Evolutionary conservation across 768 basidiomycete genomes (phyloP).

Genomic region (Cubamyces lactineus): DNA sequence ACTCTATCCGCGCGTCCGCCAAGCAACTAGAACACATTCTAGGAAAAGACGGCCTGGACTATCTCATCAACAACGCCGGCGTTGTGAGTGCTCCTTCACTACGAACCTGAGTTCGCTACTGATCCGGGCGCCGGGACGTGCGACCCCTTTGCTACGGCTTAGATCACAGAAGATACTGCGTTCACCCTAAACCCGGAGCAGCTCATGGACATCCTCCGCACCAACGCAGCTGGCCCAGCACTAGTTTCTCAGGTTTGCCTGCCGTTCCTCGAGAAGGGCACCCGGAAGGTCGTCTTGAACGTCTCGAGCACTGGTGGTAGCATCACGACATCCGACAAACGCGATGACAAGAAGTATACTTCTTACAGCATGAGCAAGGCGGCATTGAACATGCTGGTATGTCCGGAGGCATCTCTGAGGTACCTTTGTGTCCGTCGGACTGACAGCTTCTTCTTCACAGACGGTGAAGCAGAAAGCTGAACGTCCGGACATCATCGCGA

Average conservation of each 20-base stretch:
- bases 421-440: too few relatives aligned
- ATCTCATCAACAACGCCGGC: slow-evolving; percentile 44
- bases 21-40: slow-evolving; percentile 32
- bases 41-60: slow-evolving; percentile 39
- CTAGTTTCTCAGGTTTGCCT: slow-evolving; percentile 37
- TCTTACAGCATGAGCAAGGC: slow-evolving; percentile 20
- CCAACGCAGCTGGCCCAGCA: slow-evolving; percentile 42
- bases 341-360: background rate
- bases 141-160: background rate
- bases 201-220: slow-evolving; percentile 31
- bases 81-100: slow-evolving; percentile 31
- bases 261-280: slow-evolving; percentile 37
- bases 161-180: slow-evolving; percentile 36
- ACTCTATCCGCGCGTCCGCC: slow-evolving; percentile 32
- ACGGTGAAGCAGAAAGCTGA: slow-evolving; percentile 18
- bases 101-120: background rate
- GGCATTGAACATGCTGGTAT: slow-evolving; percentile 32
- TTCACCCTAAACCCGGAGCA: slow-evolving; percentile 33
- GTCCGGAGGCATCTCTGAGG: background rate
- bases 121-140: background rate
- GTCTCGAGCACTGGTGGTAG: slow-evolving; percentile 12
- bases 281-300: slow-evolving; percentile 37
- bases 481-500: slow-evolving; percentile 15
- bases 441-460: background rate
- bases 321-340: slow-evolving; percentile 1